These are phyloP conservation scores for Datisca glomerata DNA, from an alignment of 306 rosid species.

Conservation along the genomic window DNA sequence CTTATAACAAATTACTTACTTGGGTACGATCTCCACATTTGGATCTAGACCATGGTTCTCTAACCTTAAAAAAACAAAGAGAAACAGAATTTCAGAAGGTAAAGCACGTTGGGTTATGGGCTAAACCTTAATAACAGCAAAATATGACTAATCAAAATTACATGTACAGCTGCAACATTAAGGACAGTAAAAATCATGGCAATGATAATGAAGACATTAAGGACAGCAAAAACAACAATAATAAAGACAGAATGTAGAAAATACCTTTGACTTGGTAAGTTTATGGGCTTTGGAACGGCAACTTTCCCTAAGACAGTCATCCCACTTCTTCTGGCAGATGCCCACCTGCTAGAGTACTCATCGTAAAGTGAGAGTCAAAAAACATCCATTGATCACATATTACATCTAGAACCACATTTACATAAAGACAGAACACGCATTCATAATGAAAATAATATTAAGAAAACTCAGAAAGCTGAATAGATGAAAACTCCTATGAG, in stretches of 20 bases:
- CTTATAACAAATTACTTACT: constrained; percentile 37
- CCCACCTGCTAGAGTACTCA: constrained; percentile 46
- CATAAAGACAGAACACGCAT: not conserved
- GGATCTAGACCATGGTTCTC: constrained; percentile 93
- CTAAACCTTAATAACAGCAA: too few species aligned
- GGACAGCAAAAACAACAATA: constrained; percentile 3
- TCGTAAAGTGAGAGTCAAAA: constrained; percentile 1
- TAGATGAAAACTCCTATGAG: not conserved
- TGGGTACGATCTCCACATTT: constrained; percentile 93
- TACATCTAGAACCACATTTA: too few species aligned
- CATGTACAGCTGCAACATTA: not conserved
- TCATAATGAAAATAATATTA: not conserved
- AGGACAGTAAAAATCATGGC: not conserved
- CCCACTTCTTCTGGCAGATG: constrained; percentile 74
- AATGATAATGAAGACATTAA: not conserved
- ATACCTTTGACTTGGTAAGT: constrained; percentile 95
- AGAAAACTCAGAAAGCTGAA: not conserved
- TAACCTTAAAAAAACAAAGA: constrained; percentile 50
- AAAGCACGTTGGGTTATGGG: too few species aligned
- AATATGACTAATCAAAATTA: too few species aligned
- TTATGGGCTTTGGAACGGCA: constrained; percentile 85
- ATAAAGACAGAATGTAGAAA: constrained; percentile 14
- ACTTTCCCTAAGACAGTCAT: constrained; percentile 95
- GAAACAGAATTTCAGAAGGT: constrained; percentile 15
- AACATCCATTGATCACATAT: not conserved